Evolutionary conservation across 441 rosid species (phyloP).

Genomic region (Geranium incanum): DNA sequence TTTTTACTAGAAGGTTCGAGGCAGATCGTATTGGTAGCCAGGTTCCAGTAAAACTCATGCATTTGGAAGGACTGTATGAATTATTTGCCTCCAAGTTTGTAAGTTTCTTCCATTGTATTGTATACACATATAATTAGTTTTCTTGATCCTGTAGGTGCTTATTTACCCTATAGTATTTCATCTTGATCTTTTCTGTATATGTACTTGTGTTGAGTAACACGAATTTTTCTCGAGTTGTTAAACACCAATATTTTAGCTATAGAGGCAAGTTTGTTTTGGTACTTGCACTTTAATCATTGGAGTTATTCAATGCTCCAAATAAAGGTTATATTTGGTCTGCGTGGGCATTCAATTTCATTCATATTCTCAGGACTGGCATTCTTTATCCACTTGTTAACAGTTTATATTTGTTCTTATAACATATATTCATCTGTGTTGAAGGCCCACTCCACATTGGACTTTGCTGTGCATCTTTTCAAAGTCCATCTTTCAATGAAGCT

Average conservation of each 20-base stretch:
- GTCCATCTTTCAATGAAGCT: constrained; percentile 83
- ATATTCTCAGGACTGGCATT: constrained; percentile 6
- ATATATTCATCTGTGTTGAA: constrained; percentile 36
- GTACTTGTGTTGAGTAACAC: background rate
- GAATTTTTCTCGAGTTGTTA: background rate
- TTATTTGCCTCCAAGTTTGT: constrained; percentile 94
- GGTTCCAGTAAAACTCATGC: constrained; percentile 96
- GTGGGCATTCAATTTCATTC: background rate
- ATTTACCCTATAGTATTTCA: background rate
- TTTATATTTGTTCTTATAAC: background rate
- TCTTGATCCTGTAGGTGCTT: background rate
- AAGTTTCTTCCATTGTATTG: constrained; percentile 30
- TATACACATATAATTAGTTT: constrained; percentile 12
- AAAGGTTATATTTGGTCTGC: background rate
- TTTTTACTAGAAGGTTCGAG: constrained; percentile 90
- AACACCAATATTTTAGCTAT: background rate
- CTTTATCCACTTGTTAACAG: background rate
- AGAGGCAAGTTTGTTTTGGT: constrained; percentile 5
- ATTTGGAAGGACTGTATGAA: constrained; percentile 90
- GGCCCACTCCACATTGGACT: constrained; percentile 75
- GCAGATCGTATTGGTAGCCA: constrained; percentile 90
- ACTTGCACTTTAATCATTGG: constrained; percentile 2
- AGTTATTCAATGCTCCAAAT: background rate
- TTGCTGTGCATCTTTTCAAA: constrained; percentile 54
- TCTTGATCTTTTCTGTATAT: background rate